Evolutionary conservation across 306 rosid species (phyloP), one percentile per base, ranked within the genome.

Genomic region (Adenanthera pavonina): DNA sequence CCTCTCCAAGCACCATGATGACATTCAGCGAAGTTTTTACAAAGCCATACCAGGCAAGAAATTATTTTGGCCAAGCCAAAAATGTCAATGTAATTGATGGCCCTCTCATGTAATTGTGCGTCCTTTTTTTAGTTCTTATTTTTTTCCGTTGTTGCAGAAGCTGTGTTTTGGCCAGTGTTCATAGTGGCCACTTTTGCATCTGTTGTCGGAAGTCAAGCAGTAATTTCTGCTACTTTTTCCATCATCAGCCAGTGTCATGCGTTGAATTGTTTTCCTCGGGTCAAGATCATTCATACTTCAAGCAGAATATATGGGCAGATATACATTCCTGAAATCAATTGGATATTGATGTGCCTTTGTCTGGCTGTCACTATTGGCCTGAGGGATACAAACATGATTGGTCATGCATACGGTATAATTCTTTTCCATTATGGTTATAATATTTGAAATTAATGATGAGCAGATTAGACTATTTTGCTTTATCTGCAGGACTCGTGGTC

Each of bases 121-220:
- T 19, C 19, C 13, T 35, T n/a, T 3, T 43, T n/a, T 9, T 25
- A 25, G 1, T 25, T 43, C 4, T 8, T 68, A 1, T 15, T 17
- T 35, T 17, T 65, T 36, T 65, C n/a, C 11, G 49, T 3, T 3
- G 9, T 11, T 79, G 89, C 89, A 92, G 94, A 92, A 79, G 80
- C 89, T 62, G 90, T 89, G 71, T 90, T 90, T 83, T 92, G 97
- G 97, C 97, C 97, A 0, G 91, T 92, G 85, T 90, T 92, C 79
- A 69, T 90, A 54, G 88, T 90, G 69, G 94, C 97, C 14, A 90
- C 91, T 80, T 82, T 86, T 66, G 94, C 92, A 34, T 82, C 93
- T 17, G 78, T 90, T 40, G 82, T 90, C 25, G 94, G 94, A 83
- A 89, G 97, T 53, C 97, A 92, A 77, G 94, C 94, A 36, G 92